Evolutionary conservation across 2,329 filamentous ascomycete genomes (phyloP).

Genomic region (Colletotrichum sp.): DNA sequence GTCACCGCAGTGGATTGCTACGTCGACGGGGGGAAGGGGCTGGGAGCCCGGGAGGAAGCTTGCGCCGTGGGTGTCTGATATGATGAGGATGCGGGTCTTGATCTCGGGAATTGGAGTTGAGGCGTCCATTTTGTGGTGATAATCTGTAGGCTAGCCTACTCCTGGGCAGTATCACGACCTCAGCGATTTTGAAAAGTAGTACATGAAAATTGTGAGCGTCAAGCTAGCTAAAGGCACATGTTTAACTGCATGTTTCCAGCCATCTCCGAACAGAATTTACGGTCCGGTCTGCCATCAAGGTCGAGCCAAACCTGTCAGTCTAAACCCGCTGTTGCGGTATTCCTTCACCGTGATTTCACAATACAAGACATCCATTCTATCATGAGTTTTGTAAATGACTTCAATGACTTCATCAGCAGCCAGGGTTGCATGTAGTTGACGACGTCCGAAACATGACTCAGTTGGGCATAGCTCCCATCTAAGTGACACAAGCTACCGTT

Average conservation of each 20-base stretch:
- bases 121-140: not conserved
- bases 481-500: not conserved
- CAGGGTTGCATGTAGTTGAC: not conserved
- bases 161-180: not conserved
- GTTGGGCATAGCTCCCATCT: not conserved
- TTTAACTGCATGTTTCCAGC: not conserved
- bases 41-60: slow-evolving; percentile 14
- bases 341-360: rapidly evolving
- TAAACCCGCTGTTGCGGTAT: not conserved
- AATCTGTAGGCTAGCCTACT: not conserved
- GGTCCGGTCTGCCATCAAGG: not conserved
- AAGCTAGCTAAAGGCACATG: not conserved
- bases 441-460: not conserved
- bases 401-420: not conserved
- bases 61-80: slow-evolving; percentile 42
- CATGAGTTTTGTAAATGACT: not conserved
- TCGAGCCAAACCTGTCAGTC: not conserved
- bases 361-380: not conserved
- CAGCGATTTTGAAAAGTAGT: not conserved
- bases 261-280: not conserved
- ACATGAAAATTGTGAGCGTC: not conserved
- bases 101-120: no score
- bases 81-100: slow-evolving; percentile 42
- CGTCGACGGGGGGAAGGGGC: slow-evolving; percentile 43
- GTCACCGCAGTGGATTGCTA: slow-evolving; percentile 56